phyloP scores from a whole-genome alignment of 2,329 filamentous ascomycete species.

The Botrytis galanthina region DNA sequence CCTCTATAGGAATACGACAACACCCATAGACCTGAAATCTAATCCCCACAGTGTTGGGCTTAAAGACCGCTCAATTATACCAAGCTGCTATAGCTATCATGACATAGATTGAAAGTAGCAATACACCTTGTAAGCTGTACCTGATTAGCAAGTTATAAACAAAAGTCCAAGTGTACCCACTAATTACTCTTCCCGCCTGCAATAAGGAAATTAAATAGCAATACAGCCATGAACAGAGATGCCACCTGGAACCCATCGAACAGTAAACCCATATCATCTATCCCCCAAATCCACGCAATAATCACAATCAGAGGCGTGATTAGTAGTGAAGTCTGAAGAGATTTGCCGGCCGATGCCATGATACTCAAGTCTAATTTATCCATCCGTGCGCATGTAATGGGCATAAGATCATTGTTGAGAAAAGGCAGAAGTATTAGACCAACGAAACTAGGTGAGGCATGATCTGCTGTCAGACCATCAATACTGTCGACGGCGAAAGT shows the following conservation, averaged over 20 bases:
- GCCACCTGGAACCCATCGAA: slow-evolving; percentile 11
- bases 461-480: slow-evolving; percentile 63
- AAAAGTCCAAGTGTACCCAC: not conserved
- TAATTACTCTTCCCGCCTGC: slow-evolving; percentile 9
- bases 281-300: slow-evolving; percentile 58
- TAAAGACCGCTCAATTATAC: not conserved
- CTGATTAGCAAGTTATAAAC: not conserved
- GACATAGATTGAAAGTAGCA: not conserved
- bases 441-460: slow-evolving; percentile 72
- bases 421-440: slow-evolving; percentile 74
- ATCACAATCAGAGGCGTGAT: slow-evolving; percentile 76
- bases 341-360: slow-evolving; percentile 76
- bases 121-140: not conserved
- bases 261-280: slow-evolving; percentile 13
- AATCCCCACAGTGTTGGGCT: not conserved
- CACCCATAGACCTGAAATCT: not conserved
- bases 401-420: slow-evolving; percentile 74
- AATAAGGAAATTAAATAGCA: not conserved
- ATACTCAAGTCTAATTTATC: slow-evolving; percentile 73
- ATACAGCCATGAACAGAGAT: slow-evolving; percentile 18
- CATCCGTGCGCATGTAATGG: slow-evolving; percentile 70
- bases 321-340: slow-evolving; percentile 73
- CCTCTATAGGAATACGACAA: not conserved
- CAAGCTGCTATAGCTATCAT: slow-evolving; percentile 12
- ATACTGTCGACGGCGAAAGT: slow-evolving; percentile 74